A percentile compares a stretch with the other conserved stretches of the same genome.
These are phyloP conservation scores for Silene uniflora DNA, from an alignment of 148 eudicot genomes.

Conservation along the genomic window DNA sequence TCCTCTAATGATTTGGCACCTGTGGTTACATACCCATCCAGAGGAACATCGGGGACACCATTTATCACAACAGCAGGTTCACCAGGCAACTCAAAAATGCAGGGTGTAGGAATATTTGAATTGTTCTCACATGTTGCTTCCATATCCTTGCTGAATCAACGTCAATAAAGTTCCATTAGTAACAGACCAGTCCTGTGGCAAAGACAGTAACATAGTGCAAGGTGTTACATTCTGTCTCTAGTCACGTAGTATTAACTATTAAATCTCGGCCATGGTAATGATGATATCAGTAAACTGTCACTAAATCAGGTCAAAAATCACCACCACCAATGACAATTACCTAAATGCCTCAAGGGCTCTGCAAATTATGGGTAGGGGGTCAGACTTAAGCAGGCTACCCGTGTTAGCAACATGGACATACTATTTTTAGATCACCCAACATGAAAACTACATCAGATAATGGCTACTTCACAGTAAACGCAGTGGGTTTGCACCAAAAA, in stretches of 20 bases:
- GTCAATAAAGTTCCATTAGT: not conserved
- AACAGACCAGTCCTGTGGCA: not conserved
- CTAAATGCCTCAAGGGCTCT: no score
- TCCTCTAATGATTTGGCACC: not conserved
- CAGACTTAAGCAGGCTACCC: no score
- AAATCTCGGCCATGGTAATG: not conserved
- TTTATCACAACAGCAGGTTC: conserved; percentile 76
- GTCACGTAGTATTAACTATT: not conserved
- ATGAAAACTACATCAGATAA: no score
- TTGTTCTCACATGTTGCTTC: conserved; percentile 30
- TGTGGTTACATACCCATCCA: conserved; percentile 16
- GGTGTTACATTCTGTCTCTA: not conserved
- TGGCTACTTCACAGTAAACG: not conserved
- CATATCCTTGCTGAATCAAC: conserved; percentile 23
- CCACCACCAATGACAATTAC: no score
- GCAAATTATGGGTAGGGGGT: no score
- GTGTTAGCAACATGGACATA: no score
- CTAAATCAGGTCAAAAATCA: no score
- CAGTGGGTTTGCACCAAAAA: no score
- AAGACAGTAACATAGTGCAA: not conserved
- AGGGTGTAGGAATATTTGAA: conserved; percentile 25
- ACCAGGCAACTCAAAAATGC: conserved; percentile 55
- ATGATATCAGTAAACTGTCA: no score
- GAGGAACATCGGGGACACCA: conserved; percentile 54
- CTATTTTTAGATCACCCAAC: no score